These are phyloP conservation scores for Halenospora varia DNA, from an alignment of 495 filamentous ascomycete species.

Conservation along the genomic window DNA sequence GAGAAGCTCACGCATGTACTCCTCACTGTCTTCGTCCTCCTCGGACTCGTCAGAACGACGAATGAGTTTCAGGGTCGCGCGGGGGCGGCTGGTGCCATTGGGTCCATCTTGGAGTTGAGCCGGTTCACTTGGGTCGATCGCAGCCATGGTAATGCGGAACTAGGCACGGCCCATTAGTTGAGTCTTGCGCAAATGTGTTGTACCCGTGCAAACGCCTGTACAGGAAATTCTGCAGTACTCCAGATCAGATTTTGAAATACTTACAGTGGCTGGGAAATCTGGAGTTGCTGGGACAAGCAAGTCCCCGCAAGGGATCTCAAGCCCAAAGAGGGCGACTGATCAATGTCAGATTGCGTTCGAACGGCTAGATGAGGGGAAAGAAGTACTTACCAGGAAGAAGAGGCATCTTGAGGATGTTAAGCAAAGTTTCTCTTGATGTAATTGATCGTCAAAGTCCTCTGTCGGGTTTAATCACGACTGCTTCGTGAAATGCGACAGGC, in stretches of 20 bases:
- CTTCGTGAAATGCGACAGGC: neutral
- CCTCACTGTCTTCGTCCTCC: slow-evolving; percentile 56
- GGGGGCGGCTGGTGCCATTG: slow-evolving; percentile 42
- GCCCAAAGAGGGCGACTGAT: slow-evolving; percentile 76
- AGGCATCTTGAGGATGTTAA: slow-evolving; percentile 23
- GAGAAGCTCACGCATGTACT: slow-evolving; percentile 49
- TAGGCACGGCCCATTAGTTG: slow-evolving; percentile 36
- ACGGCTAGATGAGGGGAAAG: neutral
- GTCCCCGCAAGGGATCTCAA: slow-evolving; percentile 79
- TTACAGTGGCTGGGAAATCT: slow-evolving; percentile 77
- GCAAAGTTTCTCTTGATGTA: neutral
- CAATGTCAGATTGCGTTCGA: slow-evolving; percentile 14
- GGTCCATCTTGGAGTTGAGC: slow-evolving; percentile 58
- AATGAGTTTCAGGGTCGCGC: slow-evolving; percentile 87
- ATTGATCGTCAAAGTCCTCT: too few relatives aligned
- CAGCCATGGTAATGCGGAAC: slow-evolving; percentile 98
- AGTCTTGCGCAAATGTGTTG: too few relatives aligned
- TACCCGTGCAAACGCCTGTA: too few relatives aligned
- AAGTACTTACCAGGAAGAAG: slow-evolving; percentile 23
- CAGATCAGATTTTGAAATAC: slow-evolving; percentile 32
- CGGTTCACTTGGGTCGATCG: slow-evolving; percentile 81
- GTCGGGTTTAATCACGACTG: neutral
- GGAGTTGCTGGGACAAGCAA: slow-evolving; percentile 67
- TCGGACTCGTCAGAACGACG: slow-evolving; percentile 54
- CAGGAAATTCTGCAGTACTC: neutral